Percentiles rank a stretch among this genome's conserved stretches.
Conservation (phyloP, 1,139 yeast species). For the Blastobotrys malaysiensis region DNA sequence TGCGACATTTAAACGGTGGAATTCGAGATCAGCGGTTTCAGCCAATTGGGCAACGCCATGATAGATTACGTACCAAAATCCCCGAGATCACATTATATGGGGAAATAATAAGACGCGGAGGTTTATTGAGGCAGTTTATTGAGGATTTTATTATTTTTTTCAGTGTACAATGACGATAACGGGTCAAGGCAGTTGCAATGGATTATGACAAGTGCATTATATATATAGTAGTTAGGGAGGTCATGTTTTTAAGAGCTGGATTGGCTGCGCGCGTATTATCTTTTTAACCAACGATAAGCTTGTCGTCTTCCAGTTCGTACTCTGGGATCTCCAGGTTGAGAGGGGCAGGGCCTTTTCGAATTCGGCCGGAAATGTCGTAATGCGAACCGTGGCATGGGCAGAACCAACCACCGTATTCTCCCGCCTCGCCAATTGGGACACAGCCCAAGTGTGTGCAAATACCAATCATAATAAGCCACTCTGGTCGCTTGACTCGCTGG, state of each 20-base stretch:
- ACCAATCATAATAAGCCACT: slow-evolving; percentile 99
- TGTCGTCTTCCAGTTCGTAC: slow-evolving; percentile 74
- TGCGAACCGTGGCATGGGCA: slow-evolving; percentile 99
- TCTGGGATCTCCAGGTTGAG: slow-evolving; percentile 94
- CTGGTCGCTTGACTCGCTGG: slow-evolving; percentile 94
- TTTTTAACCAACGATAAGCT: slow-evolving; percentile 69
- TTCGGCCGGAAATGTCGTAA: slow-evolving; percentile 98
- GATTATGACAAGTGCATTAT: neutral
- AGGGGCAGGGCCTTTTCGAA: slow-evolving; percentile 99
- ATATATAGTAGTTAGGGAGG: neutral
- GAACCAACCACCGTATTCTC: slow-evolving; percentile 99
- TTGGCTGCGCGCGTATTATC: neutral
- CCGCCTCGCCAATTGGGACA: slow-evolving; percentile 99
- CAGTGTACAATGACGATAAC: no score
- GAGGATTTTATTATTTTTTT: no score
- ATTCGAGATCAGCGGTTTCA: neutral
- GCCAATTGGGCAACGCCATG: neutral
- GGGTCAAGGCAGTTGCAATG: no score
- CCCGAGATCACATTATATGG: no score
- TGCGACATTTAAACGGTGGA: neutral
- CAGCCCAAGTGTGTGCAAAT: slow-evolving; percentile 99
- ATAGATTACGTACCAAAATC: no score
- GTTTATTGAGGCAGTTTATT: no score
- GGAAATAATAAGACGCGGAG: no score
- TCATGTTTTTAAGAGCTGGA: neutral